A percentile compares a stretch with the other conserved stretches of the same genome.
Evolutionary conservation across 352 stramenopile species (phyloP).

Genomic region (Elongisporangium undulatum): DNA sequence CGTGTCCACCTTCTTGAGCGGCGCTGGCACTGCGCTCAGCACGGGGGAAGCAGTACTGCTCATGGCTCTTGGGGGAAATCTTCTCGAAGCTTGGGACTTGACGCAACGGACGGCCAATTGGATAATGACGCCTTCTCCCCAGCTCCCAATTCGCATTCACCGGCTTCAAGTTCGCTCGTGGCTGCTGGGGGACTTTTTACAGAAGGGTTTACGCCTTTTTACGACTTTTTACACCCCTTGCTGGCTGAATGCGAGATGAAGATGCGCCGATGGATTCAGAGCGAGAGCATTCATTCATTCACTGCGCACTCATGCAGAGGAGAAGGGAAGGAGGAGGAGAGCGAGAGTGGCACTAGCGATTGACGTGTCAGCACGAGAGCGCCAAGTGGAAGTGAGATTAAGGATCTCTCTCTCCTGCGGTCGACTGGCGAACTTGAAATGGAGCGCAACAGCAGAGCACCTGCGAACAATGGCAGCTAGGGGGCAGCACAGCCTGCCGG

Average conservation of each 20-base stretch:
- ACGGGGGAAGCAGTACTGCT: not conserved
- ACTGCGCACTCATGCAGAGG: not conserved
- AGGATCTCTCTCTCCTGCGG: no score
- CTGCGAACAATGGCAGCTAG: no score
- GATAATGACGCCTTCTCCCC: not conserved
- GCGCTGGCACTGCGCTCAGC: slow-evolving; percentile 5
- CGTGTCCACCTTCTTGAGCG: slow-evolving; percentile 80
- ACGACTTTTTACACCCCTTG: not conserved
- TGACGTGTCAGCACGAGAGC: not conserved
- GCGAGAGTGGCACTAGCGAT: not conserved
- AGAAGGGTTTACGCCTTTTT: not conserved
- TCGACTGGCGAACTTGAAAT: no score
- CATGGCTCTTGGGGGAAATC: not conserved
- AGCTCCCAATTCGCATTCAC: not conserved
- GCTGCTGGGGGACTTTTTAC: not conserved
- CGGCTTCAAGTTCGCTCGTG: not conserved
- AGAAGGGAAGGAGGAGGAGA: not conserved
- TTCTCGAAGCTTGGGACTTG: not conserved
- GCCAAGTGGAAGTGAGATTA: not conserved
- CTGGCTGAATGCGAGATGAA: not conserved
- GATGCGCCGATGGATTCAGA: not conserved
- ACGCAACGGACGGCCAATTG: not conserved
- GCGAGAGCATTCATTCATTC: not conserved
- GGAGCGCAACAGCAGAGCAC: not conserved
- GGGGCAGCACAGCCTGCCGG: no score